phyloP scores from a whole-genome alignment of 2,329 filamentous ascomycete genomes.

The Periglandula ipomoeae region DNA sequence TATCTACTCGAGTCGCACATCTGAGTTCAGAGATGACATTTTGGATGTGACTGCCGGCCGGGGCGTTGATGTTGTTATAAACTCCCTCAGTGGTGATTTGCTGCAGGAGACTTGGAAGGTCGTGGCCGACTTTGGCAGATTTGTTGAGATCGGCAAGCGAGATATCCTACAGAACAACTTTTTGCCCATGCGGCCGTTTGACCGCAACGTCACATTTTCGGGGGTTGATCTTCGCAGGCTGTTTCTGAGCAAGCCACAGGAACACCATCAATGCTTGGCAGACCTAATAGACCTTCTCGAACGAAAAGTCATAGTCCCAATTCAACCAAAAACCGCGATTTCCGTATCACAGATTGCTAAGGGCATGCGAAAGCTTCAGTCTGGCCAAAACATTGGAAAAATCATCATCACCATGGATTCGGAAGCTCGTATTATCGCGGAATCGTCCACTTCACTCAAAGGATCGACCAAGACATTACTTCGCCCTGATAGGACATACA shows the following conservation, averaged over 20 bases:
- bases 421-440: too few relatives aligned
- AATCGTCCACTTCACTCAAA: too few relatives aligned
- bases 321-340: constrained; percentile 8
- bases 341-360: constrained; percentile 22
- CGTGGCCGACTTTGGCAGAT: constrained; percentile 1
- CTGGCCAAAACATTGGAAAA: constrained; percentile 31
- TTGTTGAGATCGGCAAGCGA: constrained; percentile 2
- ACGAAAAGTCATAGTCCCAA: too few relatives aligned
- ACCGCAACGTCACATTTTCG: constrained; percentile 27
- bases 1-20: constrained; percentile 2
- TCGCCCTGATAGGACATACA: background rate
- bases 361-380: constrained; percentile 32
- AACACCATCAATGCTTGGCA: too few relatives aligned
- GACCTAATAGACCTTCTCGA: too few relatives aligned
- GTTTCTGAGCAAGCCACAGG: too few relatives aligned
- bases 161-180: constrained; percentile 16
- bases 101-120: background rate
- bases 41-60: background rate
- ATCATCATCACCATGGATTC: constrained; percentile 22
- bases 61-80: constrained; percentile 4
- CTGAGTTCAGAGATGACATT: background rate
- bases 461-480: background rate
- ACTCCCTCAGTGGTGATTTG: constrained; percentile 1
- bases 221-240: constrained; percentile 28
- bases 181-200: constrained; percentile 26